Evolutionary conservation across 208 protist species (phyloP).

Genomic region (Leishmania mexicana): DNA sequence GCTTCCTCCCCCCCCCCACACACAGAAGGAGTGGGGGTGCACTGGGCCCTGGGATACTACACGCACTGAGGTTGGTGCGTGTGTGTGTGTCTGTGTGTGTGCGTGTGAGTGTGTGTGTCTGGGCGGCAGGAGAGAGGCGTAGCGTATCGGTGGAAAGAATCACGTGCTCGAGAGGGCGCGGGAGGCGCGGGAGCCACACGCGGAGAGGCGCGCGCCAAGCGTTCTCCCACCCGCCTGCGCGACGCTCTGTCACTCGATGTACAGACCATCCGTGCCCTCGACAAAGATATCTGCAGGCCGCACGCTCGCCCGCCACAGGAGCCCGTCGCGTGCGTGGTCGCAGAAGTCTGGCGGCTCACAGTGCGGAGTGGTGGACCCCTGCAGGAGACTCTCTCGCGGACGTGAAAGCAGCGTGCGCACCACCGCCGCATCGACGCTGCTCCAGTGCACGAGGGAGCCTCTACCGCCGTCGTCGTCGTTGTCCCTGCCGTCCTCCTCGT

Average conservation of each 20-base stretch:
- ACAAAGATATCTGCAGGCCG: slow-evolving; percentile 40
- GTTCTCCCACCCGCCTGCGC: not conserved
- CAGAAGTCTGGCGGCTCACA: slow-evolving; percentile 72
- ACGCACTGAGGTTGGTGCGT: no score
- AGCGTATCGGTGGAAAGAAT: not conserved
- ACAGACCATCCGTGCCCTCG: slow-evolving; percentile 19
- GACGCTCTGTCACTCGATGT: slow-evolving; percentile 6
- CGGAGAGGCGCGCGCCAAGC: not conserved
- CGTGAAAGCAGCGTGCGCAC: slow-evolving; percentile 11
- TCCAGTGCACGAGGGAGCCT: slow-evolving; percentile 5
- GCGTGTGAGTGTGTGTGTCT: no score
- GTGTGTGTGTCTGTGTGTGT: no score
- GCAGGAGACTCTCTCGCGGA: slow-evolving; percentile 39
- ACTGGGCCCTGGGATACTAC: not conserved
- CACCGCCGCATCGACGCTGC: slow-evolving; percentile 5
- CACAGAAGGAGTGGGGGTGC: no score
- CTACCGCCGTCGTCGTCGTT: not conserved
- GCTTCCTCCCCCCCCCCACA: no score
- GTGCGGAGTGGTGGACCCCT: slow-evolving; percentile 60
- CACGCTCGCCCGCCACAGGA: slow-evolving; percentile 17
- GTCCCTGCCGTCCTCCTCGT: not conserved
- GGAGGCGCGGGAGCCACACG: not conserved
- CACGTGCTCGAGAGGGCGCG: not conserved
- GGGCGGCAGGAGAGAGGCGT: not conserved
- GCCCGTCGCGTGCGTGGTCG: slow-evolving; percentile 12